These are phyloP conservation scores for Trichoderma harzianum DNA, from an alignment of 2,329 filamentous ascomycete genomes.

Conservation along the genomic window DNA sequence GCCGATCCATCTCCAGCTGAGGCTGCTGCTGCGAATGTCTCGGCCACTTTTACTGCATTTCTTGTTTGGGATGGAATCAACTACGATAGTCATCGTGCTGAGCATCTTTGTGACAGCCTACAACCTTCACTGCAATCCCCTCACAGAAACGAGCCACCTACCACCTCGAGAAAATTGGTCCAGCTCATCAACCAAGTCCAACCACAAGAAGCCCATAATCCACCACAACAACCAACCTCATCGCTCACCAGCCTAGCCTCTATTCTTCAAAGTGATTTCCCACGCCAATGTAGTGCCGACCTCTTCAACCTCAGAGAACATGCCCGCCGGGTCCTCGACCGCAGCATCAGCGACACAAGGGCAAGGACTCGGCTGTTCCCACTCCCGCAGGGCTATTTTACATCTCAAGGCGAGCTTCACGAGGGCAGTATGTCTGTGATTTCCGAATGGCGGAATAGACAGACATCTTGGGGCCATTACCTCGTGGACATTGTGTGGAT, in stretches of 20 bases:
- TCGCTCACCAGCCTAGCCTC: not conserved
- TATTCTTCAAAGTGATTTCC: not conserved
- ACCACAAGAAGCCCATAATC: not conserved
- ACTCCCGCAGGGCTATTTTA: not conserved
- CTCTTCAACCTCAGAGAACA: not conserved
- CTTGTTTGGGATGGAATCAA: not conserved
- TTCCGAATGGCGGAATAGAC: not conserved
- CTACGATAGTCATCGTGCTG: not conserved
- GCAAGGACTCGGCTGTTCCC: not conserved
- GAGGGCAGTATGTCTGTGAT: not conserved
- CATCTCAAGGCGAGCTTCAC: not conserved
- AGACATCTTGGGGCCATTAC: not conserved
- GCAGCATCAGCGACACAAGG: not conserved
- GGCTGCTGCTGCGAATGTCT: not conserved
- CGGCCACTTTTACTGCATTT: not conserved
- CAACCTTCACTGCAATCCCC: not conserved
- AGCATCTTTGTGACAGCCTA: not conserved
- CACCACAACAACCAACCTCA: rapidly evolving
- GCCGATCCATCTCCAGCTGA: not conserved
- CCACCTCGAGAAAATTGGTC: not conserved
- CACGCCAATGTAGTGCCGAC: not conserved
- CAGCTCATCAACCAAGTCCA: not conserved
- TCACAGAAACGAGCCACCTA: not conserved
- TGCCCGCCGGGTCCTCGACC: not conserved
- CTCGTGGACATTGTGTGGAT: not conserved